phyloP scores from a whole-genome alignment of 371 early-diverging fungal genomes.

The Vairimorpha necatrix region DNA sequence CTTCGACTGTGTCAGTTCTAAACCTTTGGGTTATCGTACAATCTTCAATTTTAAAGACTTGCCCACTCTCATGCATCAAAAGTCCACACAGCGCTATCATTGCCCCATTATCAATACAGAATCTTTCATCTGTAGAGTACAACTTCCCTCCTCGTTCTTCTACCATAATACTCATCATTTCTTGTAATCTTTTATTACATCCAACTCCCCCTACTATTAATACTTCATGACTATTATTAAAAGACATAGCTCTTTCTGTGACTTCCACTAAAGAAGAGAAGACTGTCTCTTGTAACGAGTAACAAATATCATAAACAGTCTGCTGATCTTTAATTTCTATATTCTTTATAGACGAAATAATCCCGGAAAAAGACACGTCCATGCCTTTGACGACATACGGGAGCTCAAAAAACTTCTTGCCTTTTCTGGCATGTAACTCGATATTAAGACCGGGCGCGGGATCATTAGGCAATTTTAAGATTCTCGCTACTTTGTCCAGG shows the following conservation, averaged over 20 bases:
- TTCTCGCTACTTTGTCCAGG: constrained; percentile 90
- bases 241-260: constrained; percentile 99
- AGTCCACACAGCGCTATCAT: constrained; percentile 97
- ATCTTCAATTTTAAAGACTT: constrained; percentile 71
- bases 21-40: constrained; percentile 84
- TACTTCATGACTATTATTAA: constrained; percentile 81
- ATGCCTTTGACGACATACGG: constrained; percentile 98
- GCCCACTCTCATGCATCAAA: constrained; percentile 63
- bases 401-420: constrained; percentile 76
- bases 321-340: constrained; percentile 62
- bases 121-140: constrained; percentile 90
- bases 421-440: constrained; percentile 83
- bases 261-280: constrained; percentile 97
- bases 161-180: constrained; percentile 95
- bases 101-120: constrained; percentile 96
- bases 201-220: constrained; percentile 97
- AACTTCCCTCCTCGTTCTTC: constrained; percentile 77
- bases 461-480: constrained; percentile 82
- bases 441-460: constrained; percentile 96
- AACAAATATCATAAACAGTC: constrained; percentile 82
- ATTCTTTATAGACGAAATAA: constrained; percentile 77
- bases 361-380: constrained; percentile 98
- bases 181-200: constrained; percentile 79
- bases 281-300: constrained; percentile 89
- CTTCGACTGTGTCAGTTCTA: constrained; percentile 80